Evolutionary conservation across 1,284 basidiomycete species (phyloP).

Genomic region (Cutaneotrichosporon mucoides): DNA sequence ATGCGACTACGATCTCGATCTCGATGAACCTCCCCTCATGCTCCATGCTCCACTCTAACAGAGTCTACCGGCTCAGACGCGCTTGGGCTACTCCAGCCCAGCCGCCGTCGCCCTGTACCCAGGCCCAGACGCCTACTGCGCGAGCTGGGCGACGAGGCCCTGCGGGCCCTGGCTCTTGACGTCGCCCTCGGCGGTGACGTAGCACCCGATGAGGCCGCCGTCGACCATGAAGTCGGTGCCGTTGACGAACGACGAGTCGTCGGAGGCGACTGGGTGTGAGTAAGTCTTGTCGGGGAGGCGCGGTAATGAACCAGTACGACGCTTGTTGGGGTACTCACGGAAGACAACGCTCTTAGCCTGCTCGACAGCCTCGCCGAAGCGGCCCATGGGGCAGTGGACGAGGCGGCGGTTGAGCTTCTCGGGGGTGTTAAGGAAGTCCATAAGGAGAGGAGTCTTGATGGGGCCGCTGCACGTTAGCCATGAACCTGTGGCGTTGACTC

Average conservation of each 20-base stretch:
- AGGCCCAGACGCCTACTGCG: slow-evolving; percentile 4
- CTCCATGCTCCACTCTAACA: background rate
- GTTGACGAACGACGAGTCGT: slow-evolving; percentile 57
- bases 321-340: slow-evolving; percentile 54
- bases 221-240: slow-evolving; percentile 91
- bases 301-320: too few species aligned
- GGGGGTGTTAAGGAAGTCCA: slow-evolving; percentile 96
- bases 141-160: slow-evolving; percentile 16
- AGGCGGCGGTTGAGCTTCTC: slow-evolving; percentile 90
- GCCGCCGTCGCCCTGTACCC: background rate
- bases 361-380: slow-evolving; percentile 94
- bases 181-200: slow-evolving; percentile 57
- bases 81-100: background rate
- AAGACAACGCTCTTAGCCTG: slow-evolving; percentile 87
- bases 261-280: slow-evolving; percentile 46
- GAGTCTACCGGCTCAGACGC: background rate
- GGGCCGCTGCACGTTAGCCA: slow-evolving; percentile 62
- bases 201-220: slow-evolving; percentile 81
- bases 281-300: background rate
- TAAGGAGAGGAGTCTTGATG: slow-evolving; percentile 85
- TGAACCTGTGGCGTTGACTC: slow-evolving; percentile 39
- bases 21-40: too few species aligned
- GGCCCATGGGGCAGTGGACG: slow-evolving; percentile 91
- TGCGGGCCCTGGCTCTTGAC: slow-evolving; percentile 24
- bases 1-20: too few species aligned